Evolutionary conservation across 176 grass and related monocot species (phyloP).

Genomic region (Alloteropsis semialata): DNA sequence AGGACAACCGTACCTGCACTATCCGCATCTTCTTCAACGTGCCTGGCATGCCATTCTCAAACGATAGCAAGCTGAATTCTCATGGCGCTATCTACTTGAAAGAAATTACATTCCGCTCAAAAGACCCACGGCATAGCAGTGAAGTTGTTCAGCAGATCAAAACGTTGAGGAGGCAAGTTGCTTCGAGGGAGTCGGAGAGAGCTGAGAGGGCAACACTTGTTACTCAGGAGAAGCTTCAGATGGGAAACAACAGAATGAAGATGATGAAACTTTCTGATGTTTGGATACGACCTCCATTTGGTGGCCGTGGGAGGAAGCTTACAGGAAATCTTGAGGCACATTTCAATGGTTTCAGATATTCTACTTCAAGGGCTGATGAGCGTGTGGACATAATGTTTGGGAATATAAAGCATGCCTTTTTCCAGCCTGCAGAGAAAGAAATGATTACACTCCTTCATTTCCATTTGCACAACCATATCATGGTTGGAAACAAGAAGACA

Average conservation of each 20-base stretch:
- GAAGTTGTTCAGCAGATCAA: slow-evolving; percentile 91
- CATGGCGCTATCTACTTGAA: slow-evolving; percentile 78
- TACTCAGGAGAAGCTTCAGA: slow-evolving; percentile 83
- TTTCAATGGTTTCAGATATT: slow-evolving; percentile 87
- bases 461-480: slow-evolving; percentile 87
- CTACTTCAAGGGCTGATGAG: slow-evolving; percentile 70
- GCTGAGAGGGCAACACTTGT: slow-evolving; percentile 90
- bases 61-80: slow-evolving; percentile 63
- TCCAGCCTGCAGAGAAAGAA: slow-evolving; percentile 86
- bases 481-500: slow-evolving; percentile 91
- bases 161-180: slow-evolving; percentile 80
- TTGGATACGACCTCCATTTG: slow-evolving; percentile 85
- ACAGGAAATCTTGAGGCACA: slow-evolving; percentile 76
- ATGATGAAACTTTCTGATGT: slow-evolving; percentile 67
- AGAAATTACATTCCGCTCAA: slow-evolving; percentile 79
- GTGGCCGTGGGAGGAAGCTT: slow-evolving; percentile 71
- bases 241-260: slow-evolving; percentile 68
- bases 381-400: slow-evolving; percentile 81
- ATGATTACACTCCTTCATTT: slow-evolving; percentile 95
- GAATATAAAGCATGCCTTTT: slow-evolving; percentile 97
- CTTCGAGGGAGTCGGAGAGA: slow-evolving; percentile 83
- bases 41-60: slow-evolving; percentile 78
- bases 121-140: slow-evolving; percentile 74
- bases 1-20: slow-evolving; percentile 70
- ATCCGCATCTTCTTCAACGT: slow-evolving; percentile 83